phyloP scores from a whole-genome alignment of 371 early-diverging fungal species.

The Mucor piriformis region DNA sequence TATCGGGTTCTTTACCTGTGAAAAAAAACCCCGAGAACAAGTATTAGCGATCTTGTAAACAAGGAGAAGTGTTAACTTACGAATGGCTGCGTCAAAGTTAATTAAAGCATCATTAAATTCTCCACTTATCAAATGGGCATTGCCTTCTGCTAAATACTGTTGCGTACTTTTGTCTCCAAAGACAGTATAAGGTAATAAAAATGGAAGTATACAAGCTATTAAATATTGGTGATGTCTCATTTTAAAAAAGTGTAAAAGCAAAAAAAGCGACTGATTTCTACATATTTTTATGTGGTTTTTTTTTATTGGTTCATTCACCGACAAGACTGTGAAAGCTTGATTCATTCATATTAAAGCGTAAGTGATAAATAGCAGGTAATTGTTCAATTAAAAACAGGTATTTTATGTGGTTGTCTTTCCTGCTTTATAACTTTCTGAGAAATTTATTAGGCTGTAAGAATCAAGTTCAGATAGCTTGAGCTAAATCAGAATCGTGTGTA shows the following conservation, averaged over 20 bases:
- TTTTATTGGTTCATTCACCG: background rate
- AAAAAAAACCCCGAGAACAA: background rate
- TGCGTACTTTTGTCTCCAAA: slow-evolving; percentile 53
- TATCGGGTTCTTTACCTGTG: slow-evolving; percentile 66
- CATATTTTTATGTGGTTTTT: background rate
- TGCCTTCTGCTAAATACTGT: slow-evolving; percentile 65
- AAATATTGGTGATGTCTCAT: slow-evolving; percentile 25
- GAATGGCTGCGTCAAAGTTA: slow-evolving; percentile 72
- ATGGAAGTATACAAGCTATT: slow-evolving; percentile 39
- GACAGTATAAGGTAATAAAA: slow-evolving; percentile 32
- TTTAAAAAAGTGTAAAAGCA: slow-evolving; percentile 60
- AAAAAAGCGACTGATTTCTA: slow-evolving; percentile 34
- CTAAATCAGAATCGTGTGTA: too few species aligned
- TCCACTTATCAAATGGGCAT: slow-evolving; percentile 53
- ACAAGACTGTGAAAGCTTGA: too few species aligned
- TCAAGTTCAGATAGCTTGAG: too few species aligned
- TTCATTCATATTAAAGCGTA: too few species aligned
- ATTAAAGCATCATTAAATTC: slow-evolving; percentile 68
- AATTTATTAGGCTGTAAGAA: too few species aligned
- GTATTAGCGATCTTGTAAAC: background rate
- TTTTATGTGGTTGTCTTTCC: too few species aligned
- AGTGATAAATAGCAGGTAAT: too few species aligned
- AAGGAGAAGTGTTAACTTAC: slow-evolving; percentile 56
- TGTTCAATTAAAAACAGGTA: too few species aligned
- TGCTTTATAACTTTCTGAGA: too few species aligned